A percentile compares a stretch with the other conserved stretches of the same genome.
Conservation (phyloP, 2,329 filamentous ascomycete species). For the Pseudogymnoascus sp. region DNA sequence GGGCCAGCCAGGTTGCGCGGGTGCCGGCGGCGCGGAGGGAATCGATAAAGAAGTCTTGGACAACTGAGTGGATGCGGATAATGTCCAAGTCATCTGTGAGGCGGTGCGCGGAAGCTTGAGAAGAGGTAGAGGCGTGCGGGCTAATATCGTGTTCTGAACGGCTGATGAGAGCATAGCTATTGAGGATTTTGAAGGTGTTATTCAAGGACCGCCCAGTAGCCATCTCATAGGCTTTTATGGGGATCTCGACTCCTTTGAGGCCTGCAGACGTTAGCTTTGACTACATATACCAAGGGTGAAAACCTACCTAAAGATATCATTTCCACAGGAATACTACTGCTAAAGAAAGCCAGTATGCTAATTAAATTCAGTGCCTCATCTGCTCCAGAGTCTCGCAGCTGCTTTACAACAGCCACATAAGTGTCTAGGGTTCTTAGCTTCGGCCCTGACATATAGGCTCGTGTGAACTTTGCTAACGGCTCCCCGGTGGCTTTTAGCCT, state of each 20-base stretch:
- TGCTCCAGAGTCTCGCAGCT: conserved; percentile 40
- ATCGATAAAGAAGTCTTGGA: conserved; percentile 47
- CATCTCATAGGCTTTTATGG: conserved; percentile 37
- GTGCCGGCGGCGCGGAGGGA: conserved; percentile 34
- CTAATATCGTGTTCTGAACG: conserved; percentile 40
- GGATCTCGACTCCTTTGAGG: conserved; percentile 40
- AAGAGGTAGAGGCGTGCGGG: conserved; percentile 20
- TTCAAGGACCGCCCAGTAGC: conserved; percentile 29
- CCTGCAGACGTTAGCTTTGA: conserved; percentile 28
- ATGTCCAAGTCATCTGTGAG: conserved; percentile 41
- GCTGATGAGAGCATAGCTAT: conserved; percentile 45
- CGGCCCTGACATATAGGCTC: conserved; percentile 47
- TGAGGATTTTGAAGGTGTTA: conserved; percentile 43
- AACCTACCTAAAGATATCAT: conserved; percentile 50
- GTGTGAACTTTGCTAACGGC: conserved; percentile 54
- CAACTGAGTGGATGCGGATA: conserved; percentile 43
- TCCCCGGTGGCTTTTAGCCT: conserved; percentile 54
- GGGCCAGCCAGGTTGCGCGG: conserved; percentile 42
- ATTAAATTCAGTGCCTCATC: conserved; percentile 56
- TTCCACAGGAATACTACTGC: conserved; percentile 57
- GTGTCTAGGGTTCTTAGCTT: conserved; percentile 44
- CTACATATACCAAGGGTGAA: neutral
- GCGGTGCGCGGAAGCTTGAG: conserved; percentile 32
- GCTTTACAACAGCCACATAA: conserved; percentile 41
- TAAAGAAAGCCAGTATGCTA: conserved; percentile 56